A percentile compares a stretch with the other conserved stretches of the same genome.
phyloP scores from a whole-genome alignment of 495 filamentous ascomycete species.

The Neurospora sp. region DNA sequence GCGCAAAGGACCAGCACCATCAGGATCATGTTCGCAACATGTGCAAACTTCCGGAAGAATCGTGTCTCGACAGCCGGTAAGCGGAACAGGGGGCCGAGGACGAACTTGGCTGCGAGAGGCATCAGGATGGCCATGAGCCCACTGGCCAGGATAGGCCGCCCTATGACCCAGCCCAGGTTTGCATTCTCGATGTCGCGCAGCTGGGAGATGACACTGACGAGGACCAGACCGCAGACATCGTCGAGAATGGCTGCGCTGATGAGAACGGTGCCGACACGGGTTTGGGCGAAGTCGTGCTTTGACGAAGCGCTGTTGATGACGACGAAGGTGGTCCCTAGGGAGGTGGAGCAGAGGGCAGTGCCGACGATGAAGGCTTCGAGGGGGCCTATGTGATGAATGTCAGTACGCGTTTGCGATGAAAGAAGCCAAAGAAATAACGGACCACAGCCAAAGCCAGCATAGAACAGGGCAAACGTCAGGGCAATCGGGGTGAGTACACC shows the following conservation, averaged over 20 bases:
- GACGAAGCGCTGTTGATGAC: slow-evolving; percentile 44
- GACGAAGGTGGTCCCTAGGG: slow-evolving; percentile 69
- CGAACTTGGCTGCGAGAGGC: slow-evolving; percentile 11
- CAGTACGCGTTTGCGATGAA: slow-evolving; percentile 11
- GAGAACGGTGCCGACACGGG: slow-evolving; percentile 59
- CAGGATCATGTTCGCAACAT: slow-evolving; percentile 9
- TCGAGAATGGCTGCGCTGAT: slow-evolving; percentile 71
- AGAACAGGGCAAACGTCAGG: slow-evolving; percentile 52
- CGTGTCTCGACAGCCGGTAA: neutral
- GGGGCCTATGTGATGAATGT: slow-evolving; percentile 22
- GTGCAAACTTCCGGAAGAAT: neutral
- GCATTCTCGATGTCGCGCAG: slow-evolving; percentile 23
- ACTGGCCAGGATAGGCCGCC: slow-evolving; percentile 17
- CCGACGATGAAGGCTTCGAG: slow-evolving; percentile 66
- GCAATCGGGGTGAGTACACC: slow-evolving; percentile 58
- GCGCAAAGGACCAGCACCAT: slow-evolving; percentile 12
- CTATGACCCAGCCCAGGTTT: slow-evolving; percentile 20
- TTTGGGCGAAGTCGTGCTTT: slow-evolving; percentile 41
- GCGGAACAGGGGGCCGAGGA: slow-evolving; percentile 8
- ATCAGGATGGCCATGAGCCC: slow-evolving; percentile 15
- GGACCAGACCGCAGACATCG: slow-evolving; percentile 72
- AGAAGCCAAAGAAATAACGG: too few relatives aligned
- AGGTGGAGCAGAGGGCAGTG: slow-evolving; percentile 66
- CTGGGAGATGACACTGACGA: slow-evolving; percentile 55
- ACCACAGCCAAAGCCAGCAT: slow-evolving; percentile 16